Percentiles rank a stretch among this genome's conserved stretches.
Evolutionary conservation across 768 basidiomycete species (phyloP).

Genomic region (Lentinula detonsa): DNA sequence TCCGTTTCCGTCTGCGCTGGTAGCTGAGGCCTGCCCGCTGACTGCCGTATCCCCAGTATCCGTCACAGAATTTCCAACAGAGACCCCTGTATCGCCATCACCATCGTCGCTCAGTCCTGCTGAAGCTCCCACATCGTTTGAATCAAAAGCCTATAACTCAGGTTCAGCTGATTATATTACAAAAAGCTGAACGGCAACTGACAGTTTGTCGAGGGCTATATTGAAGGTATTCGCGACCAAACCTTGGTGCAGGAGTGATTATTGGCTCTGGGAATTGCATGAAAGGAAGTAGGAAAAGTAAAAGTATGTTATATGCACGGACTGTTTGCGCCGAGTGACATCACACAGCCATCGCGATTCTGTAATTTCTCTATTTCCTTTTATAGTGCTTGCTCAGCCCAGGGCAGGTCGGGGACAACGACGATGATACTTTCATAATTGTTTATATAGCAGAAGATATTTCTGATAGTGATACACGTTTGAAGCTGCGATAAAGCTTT

Average conservation of each 20-base stretch:
- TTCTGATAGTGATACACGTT: no score
- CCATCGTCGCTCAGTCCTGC: neutral
- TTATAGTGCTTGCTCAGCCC: neutral
- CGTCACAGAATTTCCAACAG: neutral
- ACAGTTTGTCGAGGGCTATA: neutral
- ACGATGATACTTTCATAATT: no score
- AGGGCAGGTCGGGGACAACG: no score
- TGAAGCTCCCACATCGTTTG: neutral
- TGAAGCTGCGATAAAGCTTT: no score
- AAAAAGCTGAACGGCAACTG: neutral
- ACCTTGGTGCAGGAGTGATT: neutral
- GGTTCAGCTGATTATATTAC: neutral
- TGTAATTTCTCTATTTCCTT: no score
- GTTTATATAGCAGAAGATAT: no score
- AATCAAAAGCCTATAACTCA: neutral
- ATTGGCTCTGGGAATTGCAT: neutral
- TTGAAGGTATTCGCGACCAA: neutral
- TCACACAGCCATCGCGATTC: neutral
- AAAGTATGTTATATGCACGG: neutral
- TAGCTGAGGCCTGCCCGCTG: neutral
- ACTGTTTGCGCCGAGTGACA: neutral
- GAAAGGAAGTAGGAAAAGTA: neutral
- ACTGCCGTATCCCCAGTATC: neutral
- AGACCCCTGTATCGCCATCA: neutral
- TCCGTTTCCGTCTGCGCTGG: neutral